Conservation (phyloP, 768 basidiomycete genomes). For the Auricularia sp. region DNA sequence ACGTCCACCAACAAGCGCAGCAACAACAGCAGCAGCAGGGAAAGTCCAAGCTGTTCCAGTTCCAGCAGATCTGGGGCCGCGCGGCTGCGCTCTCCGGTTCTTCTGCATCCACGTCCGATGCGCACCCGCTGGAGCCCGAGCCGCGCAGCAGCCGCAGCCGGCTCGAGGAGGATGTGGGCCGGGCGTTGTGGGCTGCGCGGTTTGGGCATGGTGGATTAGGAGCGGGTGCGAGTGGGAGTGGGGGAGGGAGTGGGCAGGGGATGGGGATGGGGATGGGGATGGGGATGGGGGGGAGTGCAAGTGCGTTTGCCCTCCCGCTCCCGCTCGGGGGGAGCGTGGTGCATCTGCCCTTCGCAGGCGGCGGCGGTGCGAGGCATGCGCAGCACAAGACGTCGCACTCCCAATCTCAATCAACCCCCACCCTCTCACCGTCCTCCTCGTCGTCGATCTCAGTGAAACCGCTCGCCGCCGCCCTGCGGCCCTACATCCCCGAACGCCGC, state of each 20-base stretch:
- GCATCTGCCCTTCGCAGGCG: background rate
- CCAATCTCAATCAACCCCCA: too few species aligned
- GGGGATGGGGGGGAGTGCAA: background rate
- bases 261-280: background rate
- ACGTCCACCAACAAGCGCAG: background rate
- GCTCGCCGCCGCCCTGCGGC: background rate
- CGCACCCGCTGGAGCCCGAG: background rate
- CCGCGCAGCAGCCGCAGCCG: background rate
- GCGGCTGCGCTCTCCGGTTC: slow-evolving; percentile 2
- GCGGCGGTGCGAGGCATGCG: too few species aligned
- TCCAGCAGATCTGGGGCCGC: slow-evolving; percentile 30
- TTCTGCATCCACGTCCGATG: background rate
- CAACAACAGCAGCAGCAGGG: slow-evolving; percentile 20
- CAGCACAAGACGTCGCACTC: too few species aligned
- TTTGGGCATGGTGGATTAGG: background rate
- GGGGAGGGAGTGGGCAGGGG: background rate
- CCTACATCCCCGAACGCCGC: background rate
- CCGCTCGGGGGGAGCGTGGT: background rate
- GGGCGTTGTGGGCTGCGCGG: background rate
- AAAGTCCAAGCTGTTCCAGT: slow-evolving; percentile 52
- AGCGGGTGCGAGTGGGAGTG: background rate
- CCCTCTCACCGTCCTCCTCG: too few species aligned
- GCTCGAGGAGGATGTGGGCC: background rate
- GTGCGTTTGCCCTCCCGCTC: background rate
- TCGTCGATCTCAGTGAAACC: background rate